Conservation (phyloP, 108 stramenopile genomes). For the Cylindrotheca fusiformis region DNA sequence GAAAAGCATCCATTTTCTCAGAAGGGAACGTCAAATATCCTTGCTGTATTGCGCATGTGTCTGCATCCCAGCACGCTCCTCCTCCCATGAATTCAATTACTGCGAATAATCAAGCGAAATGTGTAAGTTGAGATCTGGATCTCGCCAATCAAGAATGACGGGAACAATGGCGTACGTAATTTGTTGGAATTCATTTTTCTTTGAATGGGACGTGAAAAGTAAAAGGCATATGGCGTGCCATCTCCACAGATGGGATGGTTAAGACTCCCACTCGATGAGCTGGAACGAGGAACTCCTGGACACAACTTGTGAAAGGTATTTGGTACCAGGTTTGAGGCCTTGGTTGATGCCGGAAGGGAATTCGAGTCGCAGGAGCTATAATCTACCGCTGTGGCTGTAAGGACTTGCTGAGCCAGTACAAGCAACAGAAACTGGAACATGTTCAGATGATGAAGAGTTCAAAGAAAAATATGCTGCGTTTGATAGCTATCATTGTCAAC, state of each 20-base stretch:
- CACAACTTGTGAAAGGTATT: slow-evolving; percentile 42
- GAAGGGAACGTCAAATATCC: slow-evolving; percentile 29
- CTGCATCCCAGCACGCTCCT: slow-evolving; percentile 57
- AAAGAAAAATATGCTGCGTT: too few species aligned
- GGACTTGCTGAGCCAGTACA: too few species aligned
- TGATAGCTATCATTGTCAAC: too few species aligned
- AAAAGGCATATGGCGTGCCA: slow-evolving; percentile 52
- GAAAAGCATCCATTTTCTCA: slow-evolving; percentile 13
- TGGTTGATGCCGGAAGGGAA: slow-evolving; percentile 19
- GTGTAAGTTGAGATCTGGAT: too few species aligned
- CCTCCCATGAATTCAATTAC: slow-evolving; percentile 57
- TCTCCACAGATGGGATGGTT: slow-evolving; percentile 46
- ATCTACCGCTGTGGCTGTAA: neutral
- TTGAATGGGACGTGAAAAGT: slow-evolving; percentile 35
- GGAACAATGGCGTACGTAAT: slow-evolving; percentile 15
- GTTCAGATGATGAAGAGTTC: too few species aligned
- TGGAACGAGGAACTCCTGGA: slow-evolving; percentile 22
- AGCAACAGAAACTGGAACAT: too few species aligned
- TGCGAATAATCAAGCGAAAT: neutral
- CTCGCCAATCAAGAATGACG: too few species aligned
- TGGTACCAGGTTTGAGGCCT: slow-evolving; percentile 19
- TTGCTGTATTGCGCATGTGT: slow-evolving; percentile 36
- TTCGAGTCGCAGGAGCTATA: neutral
- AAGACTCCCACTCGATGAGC: slow-evolving; percentile 17
- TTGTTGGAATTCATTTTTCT: slow-evolving; percentile 22